Percentiles rank a stretch among this genome's conserved stretches.
Evolutionary conservation across 495 filamentous ascomycete genomes (phyloP).

Genomic region (Xylaria acuta): DNA sequence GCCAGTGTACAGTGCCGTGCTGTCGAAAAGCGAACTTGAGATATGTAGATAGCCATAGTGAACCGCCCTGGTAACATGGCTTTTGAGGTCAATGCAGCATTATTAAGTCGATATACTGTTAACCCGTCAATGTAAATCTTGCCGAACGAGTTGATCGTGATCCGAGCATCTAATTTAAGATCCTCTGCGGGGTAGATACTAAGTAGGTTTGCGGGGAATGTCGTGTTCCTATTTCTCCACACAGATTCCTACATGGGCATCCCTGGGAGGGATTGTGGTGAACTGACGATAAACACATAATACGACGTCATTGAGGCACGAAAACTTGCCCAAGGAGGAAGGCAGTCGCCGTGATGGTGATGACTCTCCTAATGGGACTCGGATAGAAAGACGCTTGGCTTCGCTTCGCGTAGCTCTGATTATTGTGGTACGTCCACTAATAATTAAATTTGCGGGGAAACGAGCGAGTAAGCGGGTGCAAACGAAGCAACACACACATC

Average conservation of each 20-base stretch:
- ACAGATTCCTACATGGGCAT: neutral
- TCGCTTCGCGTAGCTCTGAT: neutral
- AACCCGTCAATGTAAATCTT: no score
- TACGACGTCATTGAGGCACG: neutral
- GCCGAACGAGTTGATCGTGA: neutral
- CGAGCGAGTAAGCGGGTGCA: neutral
- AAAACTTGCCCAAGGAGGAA: constrained; percentile 6
- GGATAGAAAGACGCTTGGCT: neutral
- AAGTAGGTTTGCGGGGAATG: neutral
- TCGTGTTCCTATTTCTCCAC: neutral
- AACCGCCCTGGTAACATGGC: neutral
- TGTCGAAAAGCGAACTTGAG: neutral
- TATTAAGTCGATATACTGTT: neutral
- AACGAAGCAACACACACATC: no score
- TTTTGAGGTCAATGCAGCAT: neutral
- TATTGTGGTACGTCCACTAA: neutral
- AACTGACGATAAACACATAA: neutral
- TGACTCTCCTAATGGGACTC: neutral
- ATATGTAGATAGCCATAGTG: no score
- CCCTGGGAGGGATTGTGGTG: neutral
- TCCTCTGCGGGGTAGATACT: constrained; percentile 1
- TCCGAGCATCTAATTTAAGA: neutral
- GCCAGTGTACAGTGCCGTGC: neutral
- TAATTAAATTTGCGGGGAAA: neutral
- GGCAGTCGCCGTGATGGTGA: neutral